A percentile compares a stretch with the other conserved stretches of the same genome.
Evolutionary conservation across 768 basidiomycete genomes (phyloP).

Genomic region (Boletus reticulatus): DNA sequence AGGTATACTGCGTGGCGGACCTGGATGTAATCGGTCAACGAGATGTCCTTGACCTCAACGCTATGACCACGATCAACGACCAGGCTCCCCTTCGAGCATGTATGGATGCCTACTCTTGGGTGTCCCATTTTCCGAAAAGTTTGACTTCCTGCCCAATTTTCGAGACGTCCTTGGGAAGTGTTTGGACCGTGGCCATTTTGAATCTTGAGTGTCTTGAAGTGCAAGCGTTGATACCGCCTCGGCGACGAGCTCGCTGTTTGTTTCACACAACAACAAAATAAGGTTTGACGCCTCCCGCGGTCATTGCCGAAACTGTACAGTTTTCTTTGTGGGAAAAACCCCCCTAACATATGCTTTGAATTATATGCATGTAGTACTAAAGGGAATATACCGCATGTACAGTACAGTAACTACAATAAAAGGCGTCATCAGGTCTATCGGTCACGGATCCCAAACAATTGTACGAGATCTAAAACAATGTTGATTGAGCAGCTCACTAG

Average conservation of each 20-base stretch:
- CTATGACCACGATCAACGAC: constrained; percentile 40
- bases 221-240: constrained; percentile 13
- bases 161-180: constrained; percentile 81
- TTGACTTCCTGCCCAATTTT: constrained; percentile 85
- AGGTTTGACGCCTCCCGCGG: constrained; percentile 26
- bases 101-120: constrained; percentile 74
- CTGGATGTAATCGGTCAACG: constrained; percentile 98
- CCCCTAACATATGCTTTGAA: no score
- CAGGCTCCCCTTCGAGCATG: background rate
- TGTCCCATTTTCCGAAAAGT: constrained; percentile 99
- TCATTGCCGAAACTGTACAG: constrained; percentile 29
- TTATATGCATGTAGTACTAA: constrained; percentile 5
- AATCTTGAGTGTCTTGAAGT: constrained; percentile 33
- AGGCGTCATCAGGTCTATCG: constrained; percentile 1
- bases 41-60: constrained; percentile 99
- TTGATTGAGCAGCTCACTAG: background rate
- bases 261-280: constrained; percentile 13
- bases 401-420: background rate
- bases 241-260: constrained; percentile 27
- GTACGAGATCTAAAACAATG: constrained; percentile 49
- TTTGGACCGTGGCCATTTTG: constrained; percentile 64
- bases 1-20: constrained; percentile 96
- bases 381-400: constrained; percentile 17
- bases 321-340: constrained; percentile 9
- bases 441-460: constrained; percentile 48